Base-by-base conservation (phyloP, 257 asterid genomes). In the Paulownia fortunei region DNA sequence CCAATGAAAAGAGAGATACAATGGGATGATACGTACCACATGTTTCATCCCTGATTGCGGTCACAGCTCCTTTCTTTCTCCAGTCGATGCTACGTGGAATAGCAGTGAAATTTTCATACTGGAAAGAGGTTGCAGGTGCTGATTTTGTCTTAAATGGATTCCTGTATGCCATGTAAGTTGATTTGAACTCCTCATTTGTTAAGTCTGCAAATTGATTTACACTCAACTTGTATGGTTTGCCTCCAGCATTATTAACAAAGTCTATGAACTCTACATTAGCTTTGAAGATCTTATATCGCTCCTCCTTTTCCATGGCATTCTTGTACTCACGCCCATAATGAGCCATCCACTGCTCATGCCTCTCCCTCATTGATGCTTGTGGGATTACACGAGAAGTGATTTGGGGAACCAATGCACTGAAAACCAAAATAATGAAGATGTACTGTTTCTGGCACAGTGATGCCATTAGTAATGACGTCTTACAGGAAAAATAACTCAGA, bases 11-110 rank as follows among this genome's bases (percentile, higher is more conserved):
- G 54, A 47, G 8, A 47, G 18, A 27, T 32, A 11, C 13, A 30
- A 26, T 18, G 18, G 34, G 12, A 27, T 49, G 4, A 32, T 69
- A 32, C 41, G 7, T 26, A 60, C 72, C 72, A 15, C 72, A 74
- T 26, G 21, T 16, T 39, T 16, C 75, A 2, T 3, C 47, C n/a
- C 49, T 36, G 47, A 67, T 56, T n/a, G 37, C 11, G 9, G 76
- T 55, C 1, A 77, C 81, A 56, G 46, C 76, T 6, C 76, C 76
- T 8, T 77, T 55, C 61, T 55, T 55, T 67, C 76, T 24, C 81
- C 76, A 67, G 61, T 76, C 81, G 10, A 54, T 54, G 76, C 76
- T 77, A 9, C 74, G 80, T 5, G 74, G 69, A 37, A 55, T 19
- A 15, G 21, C 68, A 1, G 60, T 76, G 49, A 42, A 16, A 16